Evolutionary conservation across 179 eudicot genomes (phyloP).

Genomic region (Heliamphora pulchella): DNA sequence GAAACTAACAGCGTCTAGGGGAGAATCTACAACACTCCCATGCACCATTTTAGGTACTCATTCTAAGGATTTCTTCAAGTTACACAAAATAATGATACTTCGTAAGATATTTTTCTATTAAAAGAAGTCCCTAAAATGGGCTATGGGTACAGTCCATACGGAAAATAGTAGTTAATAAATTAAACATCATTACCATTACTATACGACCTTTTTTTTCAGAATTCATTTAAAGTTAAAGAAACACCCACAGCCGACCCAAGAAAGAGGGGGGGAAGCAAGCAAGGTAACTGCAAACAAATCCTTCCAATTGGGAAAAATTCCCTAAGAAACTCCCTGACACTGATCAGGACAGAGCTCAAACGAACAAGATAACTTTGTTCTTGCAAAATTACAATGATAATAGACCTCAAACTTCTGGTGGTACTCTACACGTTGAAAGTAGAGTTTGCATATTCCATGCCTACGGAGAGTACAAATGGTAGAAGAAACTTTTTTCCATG

Average conservation of each 20-base stretch:
- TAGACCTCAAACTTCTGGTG: not conserved
- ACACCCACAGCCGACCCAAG: not conserved
- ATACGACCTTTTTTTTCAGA: not conserved
- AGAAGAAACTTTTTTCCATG: not conserved
- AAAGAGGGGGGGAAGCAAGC: not conserved
- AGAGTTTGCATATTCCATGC: not conserved
- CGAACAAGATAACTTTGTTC: not conserved
- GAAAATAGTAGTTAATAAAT: not conserved
- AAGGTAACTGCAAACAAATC: slow-evolving; percentile 5
- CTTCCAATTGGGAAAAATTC: not conserved
- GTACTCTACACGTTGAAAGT: not conserved
- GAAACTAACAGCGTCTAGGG: not conserved
- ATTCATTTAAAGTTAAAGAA: not conserved
- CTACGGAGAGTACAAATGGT: not conserved
- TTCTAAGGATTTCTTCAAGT: not conserved
- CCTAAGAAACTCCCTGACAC: not conserved
- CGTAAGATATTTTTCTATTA: not conserved
- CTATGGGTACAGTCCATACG: not conserved
- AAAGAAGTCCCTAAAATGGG: not conserved
- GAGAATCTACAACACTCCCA: not conserved
- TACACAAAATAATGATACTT: not conserved
- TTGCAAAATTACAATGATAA: too few relatives aligned
- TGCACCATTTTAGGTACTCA: not conserved
- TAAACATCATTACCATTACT: not conserved
- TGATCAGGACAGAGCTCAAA: not conserved